Conservation (phyloP, 441 rosid genomes). For the Raphanus hybrid region DNA sequence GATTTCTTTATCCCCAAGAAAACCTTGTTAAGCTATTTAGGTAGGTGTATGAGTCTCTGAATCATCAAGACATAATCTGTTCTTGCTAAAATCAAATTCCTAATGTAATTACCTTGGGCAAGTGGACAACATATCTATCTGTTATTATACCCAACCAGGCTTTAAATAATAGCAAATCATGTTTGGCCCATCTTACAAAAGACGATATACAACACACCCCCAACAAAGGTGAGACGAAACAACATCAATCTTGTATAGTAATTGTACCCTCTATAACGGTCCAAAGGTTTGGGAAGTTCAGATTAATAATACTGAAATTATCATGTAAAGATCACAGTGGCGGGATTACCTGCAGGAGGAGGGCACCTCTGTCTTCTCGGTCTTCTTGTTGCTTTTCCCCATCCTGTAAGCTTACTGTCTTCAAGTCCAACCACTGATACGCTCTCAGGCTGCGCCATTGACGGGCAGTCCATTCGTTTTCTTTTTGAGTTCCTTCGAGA, state of each 20-base stretch:
- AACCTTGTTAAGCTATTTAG: not conserved
- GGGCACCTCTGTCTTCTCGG: slow-evolving; percentile 88
- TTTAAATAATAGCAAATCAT: slow-evolving; percentile 19
- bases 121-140: slow-evolving; percentile 24
- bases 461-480: slow-evolving; percentile 22
- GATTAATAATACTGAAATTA: slow-evolving; percentile 17
- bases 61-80: not conserved
- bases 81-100: not conserved
- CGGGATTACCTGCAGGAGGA: slow-evolving; percentile 74
- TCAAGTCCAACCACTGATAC: slow-evolving; percentile 59
- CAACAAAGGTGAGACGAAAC: slow-evolving; percentile 15
- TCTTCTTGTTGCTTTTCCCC: slow-evolving; percentile 95
- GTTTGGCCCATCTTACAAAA: slow-evolving; percentile 30
- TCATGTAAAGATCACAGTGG: slow-evolving; percentile 60
- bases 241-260: slow-evolving; percentile 21
- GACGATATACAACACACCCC: slow-evolving; percentile 30
- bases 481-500: slow-evolving; percentile 34
- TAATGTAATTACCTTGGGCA: too few species aligned
- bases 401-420: slow-evolving; percentile 78
- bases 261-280: slow-evolving; percentile 35
- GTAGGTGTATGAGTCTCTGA: not conserved
- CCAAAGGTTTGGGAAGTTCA: slow-evolving; percentile 33
- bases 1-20: not conserved
- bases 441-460: slow-evolving; percentile 48
- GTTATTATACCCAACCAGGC: slow-evolving; percentile 31